Percentiles rank a stretch among this genome's conserved stretches.
phyloP scores from a whole-genome alignment of 192 early-diverging fungal species.

The Thamnidium elegans region DNA sequence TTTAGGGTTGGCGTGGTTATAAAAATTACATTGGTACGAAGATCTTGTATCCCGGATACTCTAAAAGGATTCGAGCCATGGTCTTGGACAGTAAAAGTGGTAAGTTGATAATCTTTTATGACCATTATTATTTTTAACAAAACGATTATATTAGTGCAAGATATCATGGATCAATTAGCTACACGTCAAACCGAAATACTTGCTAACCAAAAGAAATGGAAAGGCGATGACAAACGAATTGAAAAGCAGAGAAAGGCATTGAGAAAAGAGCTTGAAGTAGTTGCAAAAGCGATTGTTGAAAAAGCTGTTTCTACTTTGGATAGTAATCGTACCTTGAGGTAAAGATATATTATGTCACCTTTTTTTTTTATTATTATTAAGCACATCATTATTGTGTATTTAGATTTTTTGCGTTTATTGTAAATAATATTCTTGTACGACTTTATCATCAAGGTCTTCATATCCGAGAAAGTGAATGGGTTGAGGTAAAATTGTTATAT shows the following conservation, averaged over 20 bases:
- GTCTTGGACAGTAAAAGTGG: slow-evolving; percentile 55
- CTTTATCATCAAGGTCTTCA: slow-evolving; percentile 87
- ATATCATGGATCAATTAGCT: slow-evolving; percentile 30
- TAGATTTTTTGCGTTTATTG: slow-evolving; percentile 63
- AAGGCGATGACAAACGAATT: slow-evolving; percentile 3
- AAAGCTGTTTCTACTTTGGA: slow-evolving; percentile 64
- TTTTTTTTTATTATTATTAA: neutral
- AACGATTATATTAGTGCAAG: slow-evolving; percentile 24
- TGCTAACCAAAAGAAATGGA: slow-evolving; percentile 28
- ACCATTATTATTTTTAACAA: neutral
- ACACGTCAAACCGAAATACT: slow-evolving; percentile 29
- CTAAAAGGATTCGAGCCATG: slow-evolving; percentile 57
- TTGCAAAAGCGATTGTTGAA: slow-evolving; percentile 53
- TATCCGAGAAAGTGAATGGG: slow-evolving; percentile 74
- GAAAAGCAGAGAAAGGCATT: slow-evolving; percentile 26
- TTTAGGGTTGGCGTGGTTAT: slow-evolving; percentile 78
- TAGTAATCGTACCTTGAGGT: slow-evolving; percentile 61
- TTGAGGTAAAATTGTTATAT: slow-evolving; percentile 46
- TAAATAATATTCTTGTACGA: slow-evolving; percentile 72
- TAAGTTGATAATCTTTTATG: slow-evolving; percentile 26
- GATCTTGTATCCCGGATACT: slow-evolving; percentile 67
- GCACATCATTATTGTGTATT: neutral
- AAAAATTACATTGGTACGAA: slow-evolving; percentile 70
- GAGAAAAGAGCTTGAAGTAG: slow-evolving; percentile 46
- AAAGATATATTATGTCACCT: slow-evolving; percentile 10